Evolutionary conservation across 805 yeast species (phyloP).

Genomic region (Candida adriatica): DNA sequence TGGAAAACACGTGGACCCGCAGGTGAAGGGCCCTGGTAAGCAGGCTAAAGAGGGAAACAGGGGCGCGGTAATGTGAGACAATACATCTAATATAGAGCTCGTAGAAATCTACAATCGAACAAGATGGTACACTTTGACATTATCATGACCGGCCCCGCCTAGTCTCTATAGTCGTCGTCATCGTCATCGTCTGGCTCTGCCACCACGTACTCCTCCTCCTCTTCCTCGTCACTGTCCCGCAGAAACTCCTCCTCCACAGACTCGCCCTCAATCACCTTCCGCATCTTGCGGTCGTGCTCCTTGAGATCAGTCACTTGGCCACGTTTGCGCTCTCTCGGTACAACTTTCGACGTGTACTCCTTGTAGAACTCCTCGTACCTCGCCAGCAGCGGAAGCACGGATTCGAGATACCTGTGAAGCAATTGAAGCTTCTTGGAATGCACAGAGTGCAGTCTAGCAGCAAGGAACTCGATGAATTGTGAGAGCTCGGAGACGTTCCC

Average conservation of each 20-base stretch:
- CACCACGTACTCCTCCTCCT: constrained; percentile 4
- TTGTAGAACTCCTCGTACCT: constrained; percentile 14
- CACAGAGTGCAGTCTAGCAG: constrained; percentile 1
- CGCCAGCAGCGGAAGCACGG: constrained; percentile 10
- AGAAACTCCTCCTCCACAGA: constrained; percentile 10
- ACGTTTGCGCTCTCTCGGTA: constrained; percentile 16
- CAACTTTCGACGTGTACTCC: constrained; percentile 9
- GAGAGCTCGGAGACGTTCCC: constrained; percentile 9
- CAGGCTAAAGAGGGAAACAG: no score
- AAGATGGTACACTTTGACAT: background rate
- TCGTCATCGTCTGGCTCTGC: constrained; percentile 14
- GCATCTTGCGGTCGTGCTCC: constrained; percentile 12
- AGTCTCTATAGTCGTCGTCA: constrained; percentile 11
- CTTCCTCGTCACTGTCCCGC: constrained; percentile 11
- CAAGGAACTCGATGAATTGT: constrained; percentile 10
- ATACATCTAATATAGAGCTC: background rate
- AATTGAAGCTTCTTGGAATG: constrained; percentile 6
- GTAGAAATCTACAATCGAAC: background rate
- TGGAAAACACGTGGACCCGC: background rate
- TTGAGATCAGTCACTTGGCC: constrained; percentile 13
- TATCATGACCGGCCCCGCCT: no score
- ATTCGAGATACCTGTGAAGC: constrained; percentile 10
- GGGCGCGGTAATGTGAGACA: no score
- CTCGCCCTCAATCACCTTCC: constrained; percentile 8
- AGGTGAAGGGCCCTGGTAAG: background rate